phyloP scores from a whole-genome alignment of 2,329 filamentous ascomycete genomes.

The Cladosporium austrohemisphaericum region DNA sequence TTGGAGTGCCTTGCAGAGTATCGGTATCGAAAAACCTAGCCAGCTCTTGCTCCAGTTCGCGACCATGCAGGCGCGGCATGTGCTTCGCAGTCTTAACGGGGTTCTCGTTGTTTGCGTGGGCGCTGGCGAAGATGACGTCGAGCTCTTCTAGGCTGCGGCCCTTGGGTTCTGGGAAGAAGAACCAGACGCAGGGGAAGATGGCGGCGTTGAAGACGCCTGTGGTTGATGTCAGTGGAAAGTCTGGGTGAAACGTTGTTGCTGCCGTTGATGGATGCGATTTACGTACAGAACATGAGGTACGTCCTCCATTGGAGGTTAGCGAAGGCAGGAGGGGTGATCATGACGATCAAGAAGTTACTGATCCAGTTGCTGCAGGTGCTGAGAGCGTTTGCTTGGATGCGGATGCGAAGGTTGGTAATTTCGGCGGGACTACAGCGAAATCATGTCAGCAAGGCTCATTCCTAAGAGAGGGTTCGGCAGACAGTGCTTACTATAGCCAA shows the following conservation, averaged over 20 bases:
- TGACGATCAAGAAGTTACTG: slow-evolving; percentile 15
- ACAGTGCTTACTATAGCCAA: slow-evolving; percentile 15
- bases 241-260: background rate
- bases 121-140: slow-evolving; percentile 16
- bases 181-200: slow-evolving; percentile 14
- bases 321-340: slow-evolving; percentile 16
- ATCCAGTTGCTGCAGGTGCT: slow-evolving; percentile 4
- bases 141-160: slow-evolving; percentile 16
- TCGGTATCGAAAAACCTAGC: background rate
- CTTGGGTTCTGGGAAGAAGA: slow-evolving; percentile 18
- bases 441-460: background rate
- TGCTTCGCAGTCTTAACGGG: background rate
- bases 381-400: slow-evolving; percentile 21
- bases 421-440: slow-evolving; percentile 25
- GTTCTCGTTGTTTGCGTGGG: slow-evolving; percentile 2
- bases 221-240: background rate
- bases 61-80: background rate
- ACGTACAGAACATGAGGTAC: slow-evolving; percentile 2
- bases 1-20: too few species aligned
- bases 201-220: slow-evolving; percentile 44
- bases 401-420: slow-evolving; percentile 33
- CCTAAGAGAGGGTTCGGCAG: too few species aligned
- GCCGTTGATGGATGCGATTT: background rate
- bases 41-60: background rate
- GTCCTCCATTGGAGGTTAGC: slow-evolving; percentile 13